These are phyloP conservation scores for Pseudozyma sp. DNA, from an alignment of 1,284 basidiomycete species.

Conservation along the genomic window DNA sequence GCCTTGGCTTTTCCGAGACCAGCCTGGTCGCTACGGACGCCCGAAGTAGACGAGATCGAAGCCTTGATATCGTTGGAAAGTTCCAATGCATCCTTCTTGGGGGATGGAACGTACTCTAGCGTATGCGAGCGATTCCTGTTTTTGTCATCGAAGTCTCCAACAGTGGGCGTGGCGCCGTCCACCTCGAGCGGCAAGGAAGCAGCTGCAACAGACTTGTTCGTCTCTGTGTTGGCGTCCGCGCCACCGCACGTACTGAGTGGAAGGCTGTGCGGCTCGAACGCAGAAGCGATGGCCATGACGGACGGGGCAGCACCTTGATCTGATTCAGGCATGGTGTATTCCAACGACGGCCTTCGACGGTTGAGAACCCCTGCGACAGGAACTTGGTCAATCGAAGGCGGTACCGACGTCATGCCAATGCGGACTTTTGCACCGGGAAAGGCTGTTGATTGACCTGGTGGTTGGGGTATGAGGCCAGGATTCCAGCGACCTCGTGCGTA, in stretches of 20 bases:
- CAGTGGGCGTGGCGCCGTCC: neutral
- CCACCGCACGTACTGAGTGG: constrained; percentile 28
- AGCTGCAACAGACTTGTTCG: constrained; percentile 12
- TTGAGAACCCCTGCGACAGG: neutral
- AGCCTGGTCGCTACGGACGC: neutral
- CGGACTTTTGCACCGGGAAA: constrained; percentile 32
- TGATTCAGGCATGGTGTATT: constrained; percentile 24
- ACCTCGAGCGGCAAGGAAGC: constrained; percentile 14
- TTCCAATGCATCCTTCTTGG: neutral
- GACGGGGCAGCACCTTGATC: neutral
- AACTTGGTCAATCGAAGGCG: neutral
- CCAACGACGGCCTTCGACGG: constrained; percentile 33
- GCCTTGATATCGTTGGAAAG: neutral
- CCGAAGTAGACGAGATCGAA: neutral
- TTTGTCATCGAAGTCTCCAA: constrained; percentile 1
- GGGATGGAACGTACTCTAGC: constrained; percentile 14
- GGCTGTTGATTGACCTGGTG: constrained; percentile 52
- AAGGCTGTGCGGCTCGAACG: constrained; percentile 33
- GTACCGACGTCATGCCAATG: constrained; percentile 21
- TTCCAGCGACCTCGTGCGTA: constrained; percentile 64
- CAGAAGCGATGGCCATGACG: constrained; percentile 4
- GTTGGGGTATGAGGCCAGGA: constrained; percentile 55
- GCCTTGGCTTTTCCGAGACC: neutral
- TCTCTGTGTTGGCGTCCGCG: constrained; percentile 19
- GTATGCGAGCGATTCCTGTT: constrained; percentile 15